Evolutionary conservation across 2,329 filamentous ascomycete species (phyloP), one percentile per base, ranked within the genome.

Genomic region (Penicillium sp.): DNA sequence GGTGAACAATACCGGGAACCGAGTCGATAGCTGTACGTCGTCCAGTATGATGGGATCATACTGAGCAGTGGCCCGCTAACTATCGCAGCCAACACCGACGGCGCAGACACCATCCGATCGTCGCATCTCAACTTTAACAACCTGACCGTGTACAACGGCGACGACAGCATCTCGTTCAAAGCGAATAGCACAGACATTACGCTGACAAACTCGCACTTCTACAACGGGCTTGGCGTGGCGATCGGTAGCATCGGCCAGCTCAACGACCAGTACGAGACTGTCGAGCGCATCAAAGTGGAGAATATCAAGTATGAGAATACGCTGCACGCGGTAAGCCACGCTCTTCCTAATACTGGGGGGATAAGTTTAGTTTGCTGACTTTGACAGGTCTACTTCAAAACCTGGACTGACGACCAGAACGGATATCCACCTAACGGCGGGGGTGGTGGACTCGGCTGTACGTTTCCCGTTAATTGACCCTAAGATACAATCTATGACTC

Each of bases 181-280:
- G 81, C 78, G 31, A 88, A 88, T 68, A 83, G 79, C 48, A 86
- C 81, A 19, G 83, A 87, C 64, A 84, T 88, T 52, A 69, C 71
- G 35, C 76, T 87, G 59, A 76, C 79, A 26, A 78, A 87, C 69
- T 79, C 74, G 53, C 76, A 74, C 4, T 85, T 86, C 69, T 78
- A 80, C 61, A 77, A 78, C 31, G 84, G 84, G 1, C 76, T 81
- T 3, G 84, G 84, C 2, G 74, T 87, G n/a, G 84, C 86, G 2
- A 78, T 88, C 17, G 86, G 85, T 2, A 84, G 81, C 30, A 83
- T 88, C 47, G 85, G 84, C 0, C 86, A 87, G 71, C 86, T 85
- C 63, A 73, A 80, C 0, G 79, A 75, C 9, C 64, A 70, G 2
- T 82, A 76, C 61, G 84, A 87, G 66, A 79, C 77, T 11, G 77